Evolutionary conservation across 1,139 yeast genomes (phyloP), one percentile per base, ranked within the genome.

Genomic region (Pneumocystis oryctolagi): DNA sequence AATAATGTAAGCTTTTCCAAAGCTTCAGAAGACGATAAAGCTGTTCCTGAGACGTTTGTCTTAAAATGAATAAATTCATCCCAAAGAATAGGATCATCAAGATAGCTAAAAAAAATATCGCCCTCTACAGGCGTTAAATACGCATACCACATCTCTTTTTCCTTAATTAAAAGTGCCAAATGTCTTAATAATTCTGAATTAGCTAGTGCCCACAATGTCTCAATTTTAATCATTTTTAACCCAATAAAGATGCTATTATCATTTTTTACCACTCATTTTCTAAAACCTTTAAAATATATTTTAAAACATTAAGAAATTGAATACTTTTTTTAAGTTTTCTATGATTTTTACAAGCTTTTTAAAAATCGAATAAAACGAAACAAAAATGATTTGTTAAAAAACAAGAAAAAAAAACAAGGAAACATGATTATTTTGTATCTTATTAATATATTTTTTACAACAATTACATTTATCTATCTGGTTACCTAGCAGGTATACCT

Each of bases 11-110:
- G 5, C 1, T 37, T 62, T 14, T 63, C 62, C n/a, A 58, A 31
- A 30, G 28, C n/a, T 14, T 47, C 55, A 9, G 59, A 81, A 5
- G 55, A 42, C 1, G 55, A 47, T 47, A 25, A 9, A 25, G 30
- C 2, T 14, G 18, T 47, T 47, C 12, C 31, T 47, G 31, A 9
- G 12, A 25, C 2, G 25, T 47, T 47, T 47, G 31, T 14, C 55
- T 47, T 47, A 47, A 47, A 47, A 47, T 47, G n/a, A 25, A 47
- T 47, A 25, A 47, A 47, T 25, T 47, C n/a, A 9, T 47, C 30
- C 55, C 55, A 47, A 25, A 47, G 55, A 47, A 25, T 4, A 3
- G 55, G 55, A 47, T 47, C 55, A 25, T 47, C 31, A 25, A 47
- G n/a, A 25, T 28, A 47, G 5, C n/a, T 47, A 25, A 47, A 25